A percentile compares a stretch with the other conserved stretches of the same genome.
Evolutionary conservation across 1,139 yeast species (phyloP).

Genomic region (Dujonia santamariae): DNA sequence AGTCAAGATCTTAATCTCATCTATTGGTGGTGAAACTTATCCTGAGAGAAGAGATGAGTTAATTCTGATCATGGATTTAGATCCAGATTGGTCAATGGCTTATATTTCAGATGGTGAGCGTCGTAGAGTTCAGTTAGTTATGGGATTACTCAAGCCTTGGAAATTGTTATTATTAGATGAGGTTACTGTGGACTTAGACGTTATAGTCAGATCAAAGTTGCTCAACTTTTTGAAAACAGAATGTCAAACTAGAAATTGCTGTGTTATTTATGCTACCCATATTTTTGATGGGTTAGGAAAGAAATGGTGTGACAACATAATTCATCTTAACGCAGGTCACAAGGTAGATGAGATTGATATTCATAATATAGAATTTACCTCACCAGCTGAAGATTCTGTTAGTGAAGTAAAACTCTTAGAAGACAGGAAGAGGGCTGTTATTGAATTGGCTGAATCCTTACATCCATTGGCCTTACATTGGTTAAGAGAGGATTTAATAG

Average conservation of each 20-base stretch:
- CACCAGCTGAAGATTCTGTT: conserved; percentile 10
- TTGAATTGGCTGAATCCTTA: conserved; percentile 50
- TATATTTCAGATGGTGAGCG: conserved; percentile 92
- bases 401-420: conserved; percentile 13
- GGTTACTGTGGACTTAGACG: conserved; percentile 95
- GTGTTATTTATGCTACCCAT: conserved; percentile 90
- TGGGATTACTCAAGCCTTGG: conserved; percentile 95
- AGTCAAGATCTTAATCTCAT: conserved; percentile 70
- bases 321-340: conserved; percentile 75
- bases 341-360: conserved; percentile 26
- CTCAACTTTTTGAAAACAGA: conserved; percentile 68
- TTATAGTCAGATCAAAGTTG: conserved; percentile 76
- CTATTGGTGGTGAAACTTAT: conserved; percentile 78
- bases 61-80: conserved; percentile 76
- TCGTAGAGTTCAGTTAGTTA: conserved; percentile 85
- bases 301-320: conserved; percentile 79
- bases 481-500: conserved; percentile 52
- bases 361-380: conserved; percentile 16
- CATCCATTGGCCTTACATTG: conserved; percentile 72
- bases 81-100: conserved; percentile 89
- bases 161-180: conserved; percentile 79
- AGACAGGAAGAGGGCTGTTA: conserved; percentile 20
- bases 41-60: conserved; percentile 75
- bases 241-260: conserved; percentile 62
- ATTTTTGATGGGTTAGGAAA: conserved; percentile 88